Percentiles rank a stretch among this genome's conserved stretches.
Evolutionary conservation across 2,329 filamentous ascomycete genomes (phyloP).

Genomic region (Neoarthrinium moseri): DNA sequence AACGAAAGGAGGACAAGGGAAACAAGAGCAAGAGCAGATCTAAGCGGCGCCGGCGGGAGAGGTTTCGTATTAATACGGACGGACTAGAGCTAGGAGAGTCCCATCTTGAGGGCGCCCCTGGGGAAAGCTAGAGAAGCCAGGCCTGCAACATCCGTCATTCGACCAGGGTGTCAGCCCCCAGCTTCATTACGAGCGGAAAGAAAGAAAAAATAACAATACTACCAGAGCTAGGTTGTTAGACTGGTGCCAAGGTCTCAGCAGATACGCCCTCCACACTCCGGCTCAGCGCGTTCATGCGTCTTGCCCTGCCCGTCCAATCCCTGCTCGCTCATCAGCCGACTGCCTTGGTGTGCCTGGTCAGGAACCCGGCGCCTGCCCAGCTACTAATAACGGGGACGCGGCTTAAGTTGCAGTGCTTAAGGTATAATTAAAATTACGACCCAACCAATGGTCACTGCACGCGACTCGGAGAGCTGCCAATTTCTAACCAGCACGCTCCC

Average conservation of each 20-base stretch:
- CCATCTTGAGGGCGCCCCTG: neutral
- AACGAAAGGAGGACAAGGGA: neutral
- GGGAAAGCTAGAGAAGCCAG: neutral
- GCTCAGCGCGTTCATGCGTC: conserved; percentile 1
- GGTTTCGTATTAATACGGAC: conserved; percentile 1
- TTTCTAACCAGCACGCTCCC: too few relatives aligned
- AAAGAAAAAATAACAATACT: neutral
- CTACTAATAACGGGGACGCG: too few relatives aligned
- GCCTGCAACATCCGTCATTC: neutral
- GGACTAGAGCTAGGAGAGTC: neutral
- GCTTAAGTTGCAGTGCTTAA: too few relatives aligned
- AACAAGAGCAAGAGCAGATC: neutral
- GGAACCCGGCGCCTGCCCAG: too few relatives aligned
- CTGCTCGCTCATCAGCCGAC: too few relatives aligned
- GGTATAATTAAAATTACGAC: too few relatives aligned
- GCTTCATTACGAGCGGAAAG: neutral
- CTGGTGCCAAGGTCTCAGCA: conserved; percentile 1
- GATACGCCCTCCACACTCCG: neutral
- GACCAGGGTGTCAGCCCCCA: neutral
- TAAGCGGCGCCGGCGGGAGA: neutral
- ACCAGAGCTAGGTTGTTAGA: neutral
- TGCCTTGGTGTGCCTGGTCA: too few relatives aligned
- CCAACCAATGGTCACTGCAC: too few relatives aligned
- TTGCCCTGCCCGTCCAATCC: neutral
- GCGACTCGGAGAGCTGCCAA: too few relatives aligned